Evolutionary conservation across 371 early-diverging fungal species (phyloP), one percentile per base, ranked within the genome.

Genomic region (Syncephalastrum contaminatum): DNA sequence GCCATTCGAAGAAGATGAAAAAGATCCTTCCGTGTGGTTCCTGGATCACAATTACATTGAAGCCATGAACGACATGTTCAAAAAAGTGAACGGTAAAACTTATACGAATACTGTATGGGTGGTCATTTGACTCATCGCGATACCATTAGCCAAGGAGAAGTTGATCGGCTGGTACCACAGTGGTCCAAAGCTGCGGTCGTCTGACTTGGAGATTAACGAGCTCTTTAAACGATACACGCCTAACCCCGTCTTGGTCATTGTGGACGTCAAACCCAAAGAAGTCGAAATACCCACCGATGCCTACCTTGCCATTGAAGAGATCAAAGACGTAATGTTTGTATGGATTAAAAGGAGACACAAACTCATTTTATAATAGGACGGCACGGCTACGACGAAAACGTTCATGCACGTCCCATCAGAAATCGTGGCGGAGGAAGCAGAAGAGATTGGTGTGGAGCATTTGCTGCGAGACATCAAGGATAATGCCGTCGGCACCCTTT

Each of bases 141-240:
- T 0, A 30, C 20, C 12, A 19, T 13, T 70, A 94, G 95, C 94
- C 48, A 95, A 94, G 82, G 99, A 99, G 71, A 88, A 88, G 70
- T 87, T 99, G 80, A 86, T 99, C 56, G 99, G 99, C 40, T 99
- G 99, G 99, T 99, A 99, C 77, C 99, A 99, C 81, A 93, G 93
- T 73, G 99, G 99, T 27, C 98, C 99, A 22, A 95, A 96, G 73
- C 87, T 99, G 63, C 92, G 96, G 44, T 85, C 91, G 6, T 94
- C 95, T n/a, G 99, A 99, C 75, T 73, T 99, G 51, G 92, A 97
- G 73, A 99, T 99, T 82, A 97, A 98, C 67, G 96, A 98, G 76
- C 82, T 98, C 20, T 95, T 99, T 69, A 93, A 92, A 69, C 85
- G 90, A 59, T 97, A 96, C 73, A 91, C 90, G 39, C 85, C 93